phyloP scores from a whole-genome alignment of 23 red algal species.

The Agarophyton chilense region DNA sequence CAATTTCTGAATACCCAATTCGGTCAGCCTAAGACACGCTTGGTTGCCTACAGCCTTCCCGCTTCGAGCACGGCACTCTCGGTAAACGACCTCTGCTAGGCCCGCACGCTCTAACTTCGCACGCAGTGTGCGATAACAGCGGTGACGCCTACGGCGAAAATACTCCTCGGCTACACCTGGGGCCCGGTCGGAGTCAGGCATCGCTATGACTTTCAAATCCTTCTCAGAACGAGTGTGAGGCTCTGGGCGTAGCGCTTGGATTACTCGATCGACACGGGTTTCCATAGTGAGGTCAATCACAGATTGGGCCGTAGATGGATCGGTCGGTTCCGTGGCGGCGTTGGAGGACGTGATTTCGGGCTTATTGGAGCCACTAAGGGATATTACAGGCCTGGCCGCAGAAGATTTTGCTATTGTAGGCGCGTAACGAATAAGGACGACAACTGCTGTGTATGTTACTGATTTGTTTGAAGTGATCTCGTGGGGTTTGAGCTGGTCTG shows the following conservation, averaged over 20 bases:
- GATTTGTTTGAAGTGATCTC: not conserved
- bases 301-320: not conserved
- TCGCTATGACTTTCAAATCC: conserved; percentile 50
- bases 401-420: conserved; percentile 4
- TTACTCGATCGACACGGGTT: conserved; percentile 17
- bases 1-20: not conserved
- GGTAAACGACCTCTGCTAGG: conserved; percentile 11
- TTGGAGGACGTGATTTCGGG: not conserved
- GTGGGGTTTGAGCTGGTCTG: not conserved
- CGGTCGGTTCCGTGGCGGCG: not conserved
- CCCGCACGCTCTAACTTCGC: conserved; percentile 2
- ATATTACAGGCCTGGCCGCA: not conserved
- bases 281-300: conserved; percentile 27
- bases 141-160: conserved; percentile 48
- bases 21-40: conserved; percentile 31
- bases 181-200: conserved; percentile 40
- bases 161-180: not conserved
- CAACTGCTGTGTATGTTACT: conserved; percentile 56
- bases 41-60: conserved; percentile 29
- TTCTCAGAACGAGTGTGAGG: conserved; percentile 19
- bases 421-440: conserved; percentile 26
- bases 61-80: conserved; percentile 12
- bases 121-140: conserved; percentile 39
- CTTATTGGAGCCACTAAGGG: not conserved
- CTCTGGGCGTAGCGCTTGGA: conserved; percentile 9